Evolutionary conservation across 2,329 filamentous ascomycete genomes (phyloP).

Genomic region (Mariannaea elegans): DNA sequence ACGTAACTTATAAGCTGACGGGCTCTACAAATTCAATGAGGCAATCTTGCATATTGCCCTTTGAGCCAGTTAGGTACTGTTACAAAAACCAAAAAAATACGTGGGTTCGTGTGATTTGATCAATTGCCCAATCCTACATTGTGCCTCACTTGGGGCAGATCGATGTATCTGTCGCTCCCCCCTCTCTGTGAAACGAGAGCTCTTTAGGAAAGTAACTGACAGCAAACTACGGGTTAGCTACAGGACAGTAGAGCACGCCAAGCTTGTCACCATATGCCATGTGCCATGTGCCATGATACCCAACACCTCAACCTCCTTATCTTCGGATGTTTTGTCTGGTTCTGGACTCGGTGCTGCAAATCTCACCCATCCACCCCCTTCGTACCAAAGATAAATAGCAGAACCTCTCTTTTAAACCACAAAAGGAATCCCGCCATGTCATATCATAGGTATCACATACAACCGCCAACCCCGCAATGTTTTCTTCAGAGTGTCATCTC

Average conservation of each 20-base stretch:
- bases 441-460: neutral
- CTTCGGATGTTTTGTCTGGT: neutral
- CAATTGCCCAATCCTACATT: neutral
- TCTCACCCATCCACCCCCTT: neutral
- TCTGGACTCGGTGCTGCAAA: neutral
- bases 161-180: too few species aligned
- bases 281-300: neutral
- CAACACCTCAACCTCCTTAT: neutral
- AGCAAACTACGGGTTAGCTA: too few species aligned
- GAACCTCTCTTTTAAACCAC: too few species aligned
- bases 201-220: too few species aligned
- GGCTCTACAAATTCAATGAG: too few species aligned
- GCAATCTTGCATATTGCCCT: too few species aligned
- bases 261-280: neutral
- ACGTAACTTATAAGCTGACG: too few species aligned
- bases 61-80: too few species aligned
- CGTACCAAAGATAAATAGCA: neutral
- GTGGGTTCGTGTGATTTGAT: constrained; percentile 24
- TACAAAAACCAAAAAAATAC: too few species aligned
- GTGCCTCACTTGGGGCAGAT: too few species aligned
- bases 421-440: neutral
- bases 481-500: neutral
- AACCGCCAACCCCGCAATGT: constrained; percentile 13
- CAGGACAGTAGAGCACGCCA: neutral
- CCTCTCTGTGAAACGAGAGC: too few species aligned